These are phyloP conservation scores for Arthroderma sp. DNA, from an alignment of 2,329 filamentous ascomycete genomes.

Conservation along the genomic window DNA sequence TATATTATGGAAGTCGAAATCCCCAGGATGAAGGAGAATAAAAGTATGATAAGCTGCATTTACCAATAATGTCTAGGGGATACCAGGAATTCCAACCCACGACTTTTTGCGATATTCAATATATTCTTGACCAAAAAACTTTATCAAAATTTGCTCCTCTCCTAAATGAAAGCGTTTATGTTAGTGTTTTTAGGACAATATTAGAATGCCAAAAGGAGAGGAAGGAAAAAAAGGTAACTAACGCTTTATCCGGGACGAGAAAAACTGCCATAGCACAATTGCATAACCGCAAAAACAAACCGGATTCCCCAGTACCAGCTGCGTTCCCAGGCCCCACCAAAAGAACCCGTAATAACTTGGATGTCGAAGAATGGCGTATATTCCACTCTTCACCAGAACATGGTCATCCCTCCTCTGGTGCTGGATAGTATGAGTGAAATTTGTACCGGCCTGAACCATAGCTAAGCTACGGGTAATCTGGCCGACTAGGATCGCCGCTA, in stretches of 20 bases:
- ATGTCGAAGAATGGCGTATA: slow-evolving; percentile 67
- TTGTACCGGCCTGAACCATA: slow-evolving; percentile 78
- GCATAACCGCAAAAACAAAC: slow-evolving; percentile 64
- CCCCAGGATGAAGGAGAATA: no score
- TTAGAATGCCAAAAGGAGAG: neutral
- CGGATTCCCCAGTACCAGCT: slow-evolving; percentile 74
- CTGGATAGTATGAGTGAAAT: slow-evolving; percentile 84
- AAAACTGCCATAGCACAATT: slow-evolving; percentile 73
- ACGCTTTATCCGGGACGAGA: slow-evolving; percentile 55
- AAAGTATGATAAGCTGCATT: no score
- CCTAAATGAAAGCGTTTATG: slow-evolving; percentile 26
- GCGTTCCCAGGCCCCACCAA: slow-evolving; percentile 94
- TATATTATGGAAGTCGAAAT: no score
- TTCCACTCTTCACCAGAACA: slow-evolving; percentile 64
- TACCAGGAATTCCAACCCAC: slow-evolving; percentile 60
- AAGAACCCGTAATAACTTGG: slow-evolving; percentile 97
- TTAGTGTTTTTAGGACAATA: slow-evolving; percentile 2
- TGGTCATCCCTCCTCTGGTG: slow-evolving; percentile 55
- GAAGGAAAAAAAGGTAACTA: slow-evolving; percentile 20
- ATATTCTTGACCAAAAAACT: slow-evolving; percentile 80
- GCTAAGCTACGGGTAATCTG: slow-evolving; percentile 66
- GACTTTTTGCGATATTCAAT: slow-evolving; percentile 57
- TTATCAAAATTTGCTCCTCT: slow-evolving; percentile 65
- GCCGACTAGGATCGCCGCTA: slow-evolving; percentile 52
- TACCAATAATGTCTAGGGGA: no score